Evolutionary conservation across 78 protist species (phyloP), one percentile per base, ranked within the genome.

Genomic region (Mantamonas sphyraenae): DNA sequence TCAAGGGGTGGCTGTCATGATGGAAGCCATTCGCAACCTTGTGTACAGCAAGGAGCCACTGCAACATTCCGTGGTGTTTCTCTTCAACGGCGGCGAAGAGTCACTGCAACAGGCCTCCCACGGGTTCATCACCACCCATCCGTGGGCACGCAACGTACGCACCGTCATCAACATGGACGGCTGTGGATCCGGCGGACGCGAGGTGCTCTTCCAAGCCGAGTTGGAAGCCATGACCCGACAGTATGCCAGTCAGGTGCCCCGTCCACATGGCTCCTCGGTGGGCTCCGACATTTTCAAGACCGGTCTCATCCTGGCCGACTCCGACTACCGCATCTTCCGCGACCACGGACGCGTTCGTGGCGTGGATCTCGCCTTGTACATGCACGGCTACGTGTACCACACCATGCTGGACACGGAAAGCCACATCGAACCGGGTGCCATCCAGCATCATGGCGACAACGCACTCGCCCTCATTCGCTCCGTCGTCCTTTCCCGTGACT

Each of bases 51-150:
- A 16, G 16, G 33, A 38, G 38, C 39, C 34, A 7, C 59, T 51
- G 35, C 19, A 4, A 3, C 14, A 56, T 12, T 8, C 65, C 7
- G 51, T 72, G 22, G 33, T 72, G 34, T 14, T 72, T 31, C 64
- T 64, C 55, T 64, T 74, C 59, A 74, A 74, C 62, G 79, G 79
- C n/a, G 79, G 72, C 24, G 79, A 74, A 74, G 79, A 74, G 79
- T 26, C 79, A 2, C 8, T n/a, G 5, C 33, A 4, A 57, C 79
- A 74, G 30, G 79, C 73, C 2, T 58, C 72, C 22, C 79, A 74
- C 31, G 79, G 73, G 12, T 74, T 74, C 45, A 62, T 74, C 47
- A 74, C 79, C 5, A 14, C 9, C 10, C 79, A 74, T 71, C 39
- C 24, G 10, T 74, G 79, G 79, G 79, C 64, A 3, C 4, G 26